phyloP scores from a whole-genome alignment of 345 rosid genomes.

The Hypericum perforatum region DNA sequence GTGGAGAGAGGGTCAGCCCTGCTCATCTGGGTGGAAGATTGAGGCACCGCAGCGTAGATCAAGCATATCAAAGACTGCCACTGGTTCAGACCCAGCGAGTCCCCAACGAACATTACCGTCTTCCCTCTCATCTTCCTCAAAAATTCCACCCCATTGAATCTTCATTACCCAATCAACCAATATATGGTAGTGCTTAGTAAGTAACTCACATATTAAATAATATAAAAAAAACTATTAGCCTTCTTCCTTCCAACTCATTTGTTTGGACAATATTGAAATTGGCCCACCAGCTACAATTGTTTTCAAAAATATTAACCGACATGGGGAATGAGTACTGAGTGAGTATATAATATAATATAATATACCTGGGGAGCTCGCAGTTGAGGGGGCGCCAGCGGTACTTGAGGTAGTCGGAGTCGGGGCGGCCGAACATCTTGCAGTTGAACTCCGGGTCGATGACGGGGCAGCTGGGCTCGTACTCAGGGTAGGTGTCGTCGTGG shows the following conservation, averaged over 20 bases:
- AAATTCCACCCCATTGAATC: slow-evolving; percentile 71
- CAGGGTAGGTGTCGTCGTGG: slow-evolving; percentile 4
- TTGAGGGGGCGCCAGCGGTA: slow-evolving; percentile 2
- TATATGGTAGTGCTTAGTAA: too few species aligned
- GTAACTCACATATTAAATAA: not conserved
- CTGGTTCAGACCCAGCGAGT: slow-evolving; percentile 79
- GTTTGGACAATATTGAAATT: too few species aligned
- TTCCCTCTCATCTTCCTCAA: slow-evolving; percentile 57
- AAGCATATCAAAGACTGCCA: slow-evolving; percentile 89
- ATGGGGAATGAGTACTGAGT: not conserved
- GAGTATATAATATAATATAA: not conserved
- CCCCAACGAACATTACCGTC: slow-evolving; percentile 87
- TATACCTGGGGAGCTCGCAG: slow-evolving; percentile 79
- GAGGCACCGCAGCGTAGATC: slow-evolving; percentile 51
- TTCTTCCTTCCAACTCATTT: too few species aligned
- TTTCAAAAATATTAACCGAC: not conserved
- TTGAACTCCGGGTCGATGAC: not conserved
- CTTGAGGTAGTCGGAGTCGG: slow-evolving; percentile 3
- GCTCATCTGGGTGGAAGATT: slow-evolving; percentile 38
- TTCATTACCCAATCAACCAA: too few species aligned
- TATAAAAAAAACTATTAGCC: slow-evolving; percentile 9
- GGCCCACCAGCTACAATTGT: too few species aligned
- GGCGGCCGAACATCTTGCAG: slow-evolving; percentile 5
- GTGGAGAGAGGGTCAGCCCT: slow-evolving; percentile 67
- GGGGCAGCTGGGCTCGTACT: not conserved